Conservation (phyloP, 257 asterid species). For the Striga asiatica region DNA sequence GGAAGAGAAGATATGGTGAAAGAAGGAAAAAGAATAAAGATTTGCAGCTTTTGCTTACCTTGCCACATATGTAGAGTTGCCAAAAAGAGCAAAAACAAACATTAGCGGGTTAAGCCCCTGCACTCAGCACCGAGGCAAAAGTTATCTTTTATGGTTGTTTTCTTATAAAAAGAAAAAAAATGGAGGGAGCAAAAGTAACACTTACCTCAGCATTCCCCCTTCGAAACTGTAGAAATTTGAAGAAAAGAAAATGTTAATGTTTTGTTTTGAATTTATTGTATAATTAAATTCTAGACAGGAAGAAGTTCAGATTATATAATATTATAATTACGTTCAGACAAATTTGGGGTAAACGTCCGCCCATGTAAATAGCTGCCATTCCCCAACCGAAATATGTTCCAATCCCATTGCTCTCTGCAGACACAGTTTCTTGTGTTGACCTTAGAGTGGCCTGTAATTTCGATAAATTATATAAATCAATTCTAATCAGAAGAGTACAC, state of each 20-base stretch:
- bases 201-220: slow-evolving; percentile 59
- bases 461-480: background rate
- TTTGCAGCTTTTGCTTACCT: slow-evolving; percentile 33
- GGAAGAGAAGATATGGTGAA: background rate
- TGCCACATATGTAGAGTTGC: slow-evolving; percentile 57
- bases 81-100: slow-evolving; percentile 71
- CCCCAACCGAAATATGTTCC: slow-evolving; percentile 75
- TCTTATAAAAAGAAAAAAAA: background rate
- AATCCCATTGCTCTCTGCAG: slow-evolving; percentile 20
- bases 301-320: background rate
- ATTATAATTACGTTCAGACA: slow-evolving; percentile 37
- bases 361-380: slow-evolving; percentile 58
- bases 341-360: slow-evolving; percentile 76
- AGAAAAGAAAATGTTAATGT: background rate
- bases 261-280: background rate
- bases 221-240: slow-evolving; percentile 33
- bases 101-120: slow-evolving; percentile 74
- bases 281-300: background rate
- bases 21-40: background rate
- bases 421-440: slow-evolving; percentile 12
- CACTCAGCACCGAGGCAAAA: background rate
- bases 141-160: background rate
- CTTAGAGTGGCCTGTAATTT: slow-evolving; percentile 24
- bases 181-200: background rate
- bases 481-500: background rate